These are phyloP conservation scores for Plectranthus barbatus DNA, from an alignment of 257 asterid species.

Conservation along the genomic window DNA sequence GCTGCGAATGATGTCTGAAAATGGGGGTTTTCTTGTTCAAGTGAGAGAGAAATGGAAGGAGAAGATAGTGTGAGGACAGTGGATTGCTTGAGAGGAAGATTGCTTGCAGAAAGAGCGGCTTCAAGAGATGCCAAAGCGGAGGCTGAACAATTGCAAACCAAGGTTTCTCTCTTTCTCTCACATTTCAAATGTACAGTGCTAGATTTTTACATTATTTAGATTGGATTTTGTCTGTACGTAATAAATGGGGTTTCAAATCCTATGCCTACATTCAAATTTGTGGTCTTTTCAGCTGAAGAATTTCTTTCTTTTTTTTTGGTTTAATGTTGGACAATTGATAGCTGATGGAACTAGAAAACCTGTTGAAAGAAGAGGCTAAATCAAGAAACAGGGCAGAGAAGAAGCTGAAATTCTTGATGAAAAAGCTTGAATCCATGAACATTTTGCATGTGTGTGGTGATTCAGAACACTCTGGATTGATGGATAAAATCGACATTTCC, in stretches of 20 bases:
- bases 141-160: conserved; percentile 39
- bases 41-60: conserved; percentile 33
- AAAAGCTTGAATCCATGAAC: conserved; percentile 55
- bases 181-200: too few relatives aligned
- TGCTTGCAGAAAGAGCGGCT: conserved; percentile 75
- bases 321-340: conserved; percentile 20
- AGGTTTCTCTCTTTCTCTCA: conserved; percentile 29
- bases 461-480: conserved; percentile 23
- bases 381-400: conserved; percentile 77
- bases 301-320: neutral
- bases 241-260: neutral
- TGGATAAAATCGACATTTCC: conserved; percentile 45
- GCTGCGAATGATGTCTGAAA: conserved; percentile 7
- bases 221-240: neutral
- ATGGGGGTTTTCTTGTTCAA: neutral
- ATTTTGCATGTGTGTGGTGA: too few relatives aligned
- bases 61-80: conserved; percentile 62
- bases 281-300: neutral
- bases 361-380: conserved; percentile 53
- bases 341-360: conserved; percentile 58
- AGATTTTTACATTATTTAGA: neutral
- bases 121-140: conserved; percentile 63
- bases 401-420: conserved; percentile 44
- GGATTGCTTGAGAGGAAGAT: conserved; percentile 80
- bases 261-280: neutral